phyloP scores from a whole-genome alignment of 2,329 filamentous ascomycete genomes.

The Dothistroma septosporum region DNA sequence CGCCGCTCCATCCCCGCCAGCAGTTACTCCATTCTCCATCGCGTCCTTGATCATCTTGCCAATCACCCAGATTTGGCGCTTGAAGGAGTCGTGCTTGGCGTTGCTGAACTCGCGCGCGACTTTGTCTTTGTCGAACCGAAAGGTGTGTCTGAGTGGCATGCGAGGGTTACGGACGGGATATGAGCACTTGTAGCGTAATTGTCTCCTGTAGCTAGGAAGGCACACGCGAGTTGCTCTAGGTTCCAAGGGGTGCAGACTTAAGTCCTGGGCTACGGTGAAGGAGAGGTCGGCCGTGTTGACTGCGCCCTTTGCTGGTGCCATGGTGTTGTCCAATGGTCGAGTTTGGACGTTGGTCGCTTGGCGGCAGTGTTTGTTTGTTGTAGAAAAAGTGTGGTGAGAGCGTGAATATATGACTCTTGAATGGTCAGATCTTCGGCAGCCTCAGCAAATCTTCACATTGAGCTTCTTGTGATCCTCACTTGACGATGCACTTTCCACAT shows the following conservation, averaged over 20 bases:
- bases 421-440: background rate
- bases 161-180: background rate
- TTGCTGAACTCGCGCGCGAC: constrained; percentile 19
- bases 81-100: constrained; percentile 21
- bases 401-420: background rate
- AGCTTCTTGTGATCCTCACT: background rate
- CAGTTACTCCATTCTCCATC: constrained; percentile 1
- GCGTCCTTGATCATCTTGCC: constrained; percentile 24
- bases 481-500: background rate
- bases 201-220: constrained; percentile 9
- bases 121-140: constrained; percentile 18
- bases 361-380: background rate
- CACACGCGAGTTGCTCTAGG: constrained; percentile 23
- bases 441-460: background rate
- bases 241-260: constrained; percentile 17
- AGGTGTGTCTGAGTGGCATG: background rate
- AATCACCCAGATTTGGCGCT: constrained; percentile 23
- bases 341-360: background rate
- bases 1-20: background rate
- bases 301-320: background rate
- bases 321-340: background rate
- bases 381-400: background rate
- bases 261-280: constrained; percentile 19
- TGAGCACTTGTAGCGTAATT: background rate
- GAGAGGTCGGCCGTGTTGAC: constrained; percentile 12